Evolutionary conservation across 176 grass and related monocot species (phyloP), one percentile per base, ranked within the genome.

Genomic region (Cocos nucifera): DNA sequence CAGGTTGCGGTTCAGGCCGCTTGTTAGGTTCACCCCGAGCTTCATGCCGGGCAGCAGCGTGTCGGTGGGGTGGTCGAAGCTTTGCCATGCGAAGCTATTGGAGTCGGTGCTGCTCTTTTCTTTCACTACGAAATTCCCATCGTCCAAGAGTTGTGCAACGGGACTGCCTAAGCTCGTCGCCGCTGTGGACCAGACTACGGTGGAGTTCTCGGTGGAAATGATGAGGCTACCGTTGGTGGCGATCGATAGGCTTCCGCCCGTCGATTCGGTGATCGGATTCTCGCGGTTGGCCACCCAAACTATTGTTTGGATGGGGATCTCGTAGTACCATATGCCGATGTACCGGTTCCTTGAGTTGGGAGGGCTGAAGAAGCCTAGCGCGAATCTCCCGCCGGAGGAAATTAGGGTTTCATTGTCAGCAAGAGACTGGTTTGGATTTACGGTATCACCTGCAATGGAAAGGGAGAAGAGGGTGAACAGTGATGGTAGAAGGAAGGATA

Each of bases 31-130:
- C n/a, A 82, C 17, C 12, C 87, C 82, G 1, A 90, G 17, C 79
- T 67, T 82, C 82, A 85, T 90, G 64, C 85, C 87, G 18, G 87
- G 79, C 16, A 90, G 82, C 59, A 90, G 61, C 64, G 87, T 90
- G 72, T 85, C 79, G 49, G 67, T 73, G 59, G 79, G 87, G 69
- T 82, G 75, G 72, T 90, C 79, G 87, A 90, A 90, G 59, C 75
- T 79, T 57, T 90, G 60, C 79, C 82, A 90, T 39, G 65, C 74
- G 74, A 82, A 59, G 5, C 1, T 39, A 48, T 56, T 69, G 35
- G 35, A 44, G 35, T 44, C 7, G 9, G 8, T 44, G 55, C 19
- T 61, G n/a, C 16, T 14, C 1, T 16, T 15, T 32, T 61, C 58
- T 61, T 32, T 24, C 6, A 86, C 44, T 61, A 86, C 83, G 12